Base-by-base conservation (phyloP, 495 filamentous ascomycete genomes). In the Trichoderma orchidacearum region DNA sequence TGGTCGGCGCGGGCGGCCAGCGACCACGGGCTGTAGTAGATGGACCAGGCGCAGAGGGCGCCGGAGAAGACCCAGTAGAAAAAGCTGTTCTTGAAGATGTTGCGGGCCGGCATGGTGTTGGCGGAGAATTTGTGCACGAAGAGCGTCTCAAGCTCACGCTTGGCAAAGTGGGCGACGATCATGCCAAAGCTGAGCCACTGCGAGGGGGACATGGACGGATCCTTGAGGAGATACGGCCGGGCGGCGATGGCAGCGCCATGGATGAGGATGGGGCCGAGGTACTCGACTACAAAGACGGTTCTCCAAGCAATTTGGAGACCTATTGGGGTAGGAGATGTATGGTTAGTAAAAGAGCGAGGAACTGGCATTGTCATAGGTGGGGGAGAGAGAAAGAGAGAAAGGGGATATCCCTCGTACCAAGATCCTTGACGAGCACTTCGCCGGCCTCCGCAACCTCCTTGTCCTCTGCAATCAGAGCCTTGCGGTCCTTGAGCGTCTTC, bases 111-210 rank as follows among this genome's bases (percentile, higher is more conserved):
- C 91, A 95, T 96, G 38, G 90, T 97, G 61, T 88, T 87, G 51
- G 83, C 80, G 65, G 87, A 91, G 81, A 98, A 98, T 67, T 87
- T 88, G 77, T 98, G 93, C 56, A 98, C 81, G 70, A 90, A 95
- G 56, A 96, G 59, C 15, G 91, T 96, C 73, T 98, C 93, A 56
- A 86, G 81, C 72, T 97, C 94, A 63, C 93, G 90, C 76, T 98
- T 98, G 62, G 89, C 61, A 77, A 96, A 98, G 75, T 98, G 92
- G 29, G 85, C 65, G 54, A 76, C 78, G 60, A 93, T 78, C 53
- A 94, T 79, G 45, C 70, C 69, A 64, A 88, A 84, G 53, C 86
- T 78, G 21, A 94, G 75, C 57, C 77, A 79, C 66, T 96, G 91
- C 3, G 80, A 71, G 51, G 74, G 68, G 28, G 86, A 84, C 53